phyloP scores from a whole-genome alignment of 2,329 filamentous ascomycete genomes.

The Diaporthe ilicicola region DNA sequence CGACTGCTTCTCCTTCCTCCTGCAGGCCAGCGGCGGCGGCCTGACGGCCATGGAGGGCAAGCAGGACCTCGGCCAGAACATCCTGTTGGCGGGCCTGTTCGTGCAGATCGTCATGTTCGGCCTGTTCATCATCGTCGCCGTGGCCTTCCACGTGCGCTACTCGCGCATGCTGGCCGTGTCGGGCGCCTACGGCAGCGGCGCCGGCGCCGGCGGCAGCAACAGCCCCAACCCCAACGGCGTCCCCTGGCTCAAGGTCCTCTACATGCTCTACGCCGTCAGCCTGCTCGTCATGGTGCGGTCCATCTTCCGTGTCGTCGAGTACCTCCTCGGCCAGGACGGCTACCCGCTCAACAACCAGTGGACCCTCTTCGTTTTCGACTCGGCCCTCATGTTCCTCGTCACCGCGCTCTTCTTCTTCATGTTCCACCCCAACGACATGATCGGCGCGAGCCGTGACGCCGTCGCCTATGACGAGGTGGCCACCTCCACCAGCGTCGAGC shows the following conservation, averaged over 20 bases:
- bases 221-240: not conserved
- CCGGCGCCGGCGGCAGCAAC: not conserved
- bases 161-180: constrained; percentile 28
- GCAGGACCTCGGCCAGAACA: constrained; percentile 52
- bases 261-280: constrained; percentile 35
- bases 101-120: constrained; percentile 66
- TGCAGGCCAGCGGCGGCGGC: constrained; percentile 57
- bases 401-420: constrained; percentile 34
- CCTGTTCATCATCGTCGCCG: constrained; percentile 59
- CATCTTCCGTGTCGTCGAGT: constrained; percentile 50
- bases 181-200: constrained; percentile 24
- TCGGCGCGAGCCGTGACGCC: not conserved
- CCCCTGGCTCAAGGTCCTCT: constrained; percentile 41
- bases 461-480: not conserved
- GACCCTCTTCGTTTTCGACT: constrained; percentile 45
- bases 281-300: constrained; percentile 48
- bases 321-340: constrained; percentile 42
- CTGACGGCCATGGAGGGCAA: constrained; percentile 40
- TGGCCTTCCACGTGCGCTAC: constrained; percentile 56
- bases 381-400: constrained; percentile 38
- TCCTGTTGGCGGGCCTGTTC: constrained; percentile 65
- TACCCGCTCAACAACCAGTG: constrained; percentile 42
- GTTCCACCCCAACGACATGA: constrained; percentile 27
- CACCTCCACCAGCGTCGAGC: constrained; percentile 16
- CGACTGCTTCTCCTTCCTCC: constrained; percentile 60